phyloP scores from a whole-genome alignment of 2,329 filamentous ascomycete genomes.

The Trichocomaceae sp. region DNA sequence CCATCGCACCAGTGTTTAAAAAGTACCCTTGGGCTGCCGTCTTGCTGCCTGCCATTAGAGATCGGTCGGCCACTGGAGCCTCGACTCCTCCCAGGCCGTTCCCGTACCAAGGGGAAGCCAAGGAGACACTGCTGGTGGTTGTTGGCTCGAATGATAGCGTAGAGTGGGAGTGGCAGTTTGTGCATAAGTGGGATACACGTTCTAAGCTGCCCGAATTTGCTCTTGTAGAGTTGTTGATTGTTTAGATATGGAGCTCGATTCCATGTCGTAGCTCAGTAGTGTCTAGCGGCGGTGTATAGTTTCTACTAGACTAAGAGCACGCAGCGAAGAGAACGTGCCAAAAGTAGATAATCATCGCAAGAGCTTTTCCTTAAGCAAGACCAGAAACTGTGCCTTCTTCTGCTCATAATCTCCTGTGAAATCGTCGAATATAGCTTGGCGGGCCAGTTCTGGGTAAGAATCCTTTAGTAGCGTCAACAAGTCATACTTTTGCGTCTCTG shows the following conservation, averaged over 20 bases:
- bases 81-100: not conserved
- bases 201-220: slow-evolving; percentile 11
- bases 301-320: not conserved
- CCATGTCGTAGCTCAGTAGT: no score
- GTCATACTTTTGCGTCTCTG: slow-evolving; percentile 17
- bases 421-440: not conserved
- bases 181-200: slow-evolving; percentile 11
- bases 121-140: slow-evolving; percentile 8
- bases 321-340: not conserved
- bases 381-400: slow-evolving; percentile 11
- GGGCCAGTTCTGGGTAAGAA: slow-evolving; percentile 22
- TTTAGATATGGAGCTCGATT: not conserved
- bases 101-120: slow-evolving; percentile 9
- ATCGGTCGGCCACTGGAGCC: not conserved
- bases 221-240: slow-evolving; percentile 7
- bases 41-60: slow-evolving; percentile 1
- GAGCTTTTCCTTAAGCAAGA: slow-evolving; percentile 6
- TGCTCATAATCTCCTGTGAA: slow-evolving; percentile 17
- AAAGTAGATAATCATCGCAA: not conserved
- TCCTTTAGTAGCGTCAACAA: slow-evolving; percentile 25
- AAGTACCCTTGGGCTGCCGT: no score
- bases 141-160: slow-evolving; percentile 1
- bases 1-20: slow-evolving; percentile 5
- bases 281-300: no score
- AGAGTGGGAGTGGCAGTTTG: slow-evolving; percentile 13